A percentile compares a stretch with the other conserved stretches of the same genome.
phyloP scores from a whole-genome alignment of 2,329 filamentous ascomycete genomes.

The Leptographium flavum region DNA sequence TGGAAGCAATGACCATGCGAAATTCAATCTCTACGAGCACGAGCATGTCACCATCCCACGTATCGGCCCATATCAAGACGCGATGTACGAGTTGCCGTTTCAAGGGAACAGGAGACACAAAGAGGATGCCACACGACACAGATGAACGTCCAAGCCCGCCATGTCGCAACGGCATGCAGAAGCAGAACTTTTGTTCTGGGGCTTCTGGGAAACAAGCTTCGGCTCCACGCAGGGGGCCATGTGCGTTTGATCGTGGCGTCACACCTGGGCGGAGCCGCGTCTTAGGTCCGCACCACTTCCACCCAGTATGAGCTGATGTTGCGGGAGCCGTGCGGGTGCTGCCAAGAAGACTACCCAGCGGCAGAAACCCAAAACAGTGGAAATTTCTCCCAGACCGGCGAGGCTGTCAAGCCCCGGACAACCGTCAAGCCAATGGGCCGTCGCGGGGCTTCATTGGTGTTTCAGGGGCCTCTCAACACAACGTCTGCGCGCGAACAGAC shows the following conservation, averaged over 20 bases:
- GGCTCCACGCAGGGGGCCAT: neutral
- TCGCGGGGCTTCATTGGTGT: neutral
- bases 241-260: neutral
- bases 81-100: neutral
- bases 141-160: neutral
- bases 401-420: neutral
- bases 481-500: neutral
- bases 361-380: neutral
- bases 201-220: neutral
- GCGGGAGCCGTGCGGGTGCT: neutral
- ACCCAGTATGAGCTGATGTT: slow-evolving; percentile 8
- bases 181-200: no score
- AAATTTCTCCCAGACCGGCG: neutral
- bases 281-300: slow-evolving; percentile 8
- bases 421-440: neutral
- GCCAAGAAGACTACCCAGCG: no score
- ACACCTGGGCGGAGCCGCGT: neutral
- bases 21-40: neutral
- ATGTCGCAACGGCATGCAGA: neutral
- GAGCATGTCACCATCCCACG: neutral
- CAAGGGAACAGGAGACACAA: neutral
- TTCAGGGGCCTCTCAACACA: neutral
- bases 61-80: neutral
- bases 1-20: neutral
- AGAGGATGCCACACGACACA: no score